A percentile compares a stretch with the other conserved stretches of the same genome.
These are phyloP conservation scores for Citrus hindsii DNA, from an alignment of 345 rosid species.

Conservation along the genomic window DNA sequence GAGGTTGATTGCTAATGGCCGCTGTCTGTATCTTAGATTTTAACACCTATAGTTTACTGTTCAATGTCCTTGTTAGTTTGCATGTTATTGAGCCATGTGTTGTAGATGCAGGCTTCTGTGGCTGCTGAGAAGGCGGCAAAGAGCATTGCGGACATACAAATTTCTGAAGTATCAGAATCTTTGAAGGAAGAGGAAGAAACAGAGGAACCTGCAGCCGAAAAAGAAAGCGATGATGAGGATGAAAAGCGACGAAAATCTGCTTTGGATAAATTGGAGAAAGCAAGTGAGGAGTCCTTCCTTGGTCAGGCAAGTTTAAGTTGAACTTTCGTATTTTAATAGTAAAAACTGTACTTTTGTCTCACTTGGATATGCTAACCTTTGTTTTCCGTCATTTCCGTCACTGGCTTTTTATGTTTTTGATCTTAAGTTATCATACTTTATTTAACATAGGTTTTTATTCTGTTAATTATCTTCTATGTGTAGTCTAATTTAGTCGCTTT, in stretches of 20 bases:
- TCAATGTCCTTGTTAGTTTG: background rate
- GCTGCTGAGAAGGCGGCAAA: conserved; percentile 87
- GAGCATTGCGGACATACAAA: conserved; percentile 63
- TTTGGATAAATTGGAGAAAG: conserved; percentile 71
- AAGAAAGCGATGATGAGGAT: conserved; percentile 61
- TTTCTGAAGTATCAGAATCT: conserved; percentile 55
- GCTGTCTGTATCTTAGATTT: background rate
- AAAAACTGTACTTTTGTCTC: background rate
- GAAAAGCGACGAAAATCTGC: conserved; percentile 61
- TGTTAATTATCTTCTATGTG: background rate
- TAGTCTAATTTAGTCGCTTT: background rate
- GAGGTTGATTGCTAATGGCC: background rate
- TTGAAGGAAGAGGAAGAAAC: conserved; percentile 52
- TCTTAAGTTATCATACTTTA: background rate
- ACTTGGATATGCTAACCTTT: background rate
- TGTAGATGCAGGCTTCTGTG: conserved; percentile 65
- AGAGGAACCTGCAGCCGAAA: conserved; percentile 42
- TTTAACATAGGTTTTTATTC: background rate
- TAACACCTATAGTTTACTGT: background rate
- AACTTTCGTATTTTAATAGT: conserved; percentile 13
- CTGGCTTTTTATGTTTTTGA: conserved; percentile 2
- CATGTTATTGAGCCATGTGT: conserved; percentile 8
- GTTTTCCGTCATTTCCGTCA: background rate
- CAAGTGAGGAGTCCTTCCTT: conserved; percentile 77
- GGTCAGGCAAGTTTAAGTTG: conserved; percentile 70